These are phyloP conservation scores for Gastrodia elata DNA, from an alignment of 106 monocot species.

Conservation along the genomic window DNA sequence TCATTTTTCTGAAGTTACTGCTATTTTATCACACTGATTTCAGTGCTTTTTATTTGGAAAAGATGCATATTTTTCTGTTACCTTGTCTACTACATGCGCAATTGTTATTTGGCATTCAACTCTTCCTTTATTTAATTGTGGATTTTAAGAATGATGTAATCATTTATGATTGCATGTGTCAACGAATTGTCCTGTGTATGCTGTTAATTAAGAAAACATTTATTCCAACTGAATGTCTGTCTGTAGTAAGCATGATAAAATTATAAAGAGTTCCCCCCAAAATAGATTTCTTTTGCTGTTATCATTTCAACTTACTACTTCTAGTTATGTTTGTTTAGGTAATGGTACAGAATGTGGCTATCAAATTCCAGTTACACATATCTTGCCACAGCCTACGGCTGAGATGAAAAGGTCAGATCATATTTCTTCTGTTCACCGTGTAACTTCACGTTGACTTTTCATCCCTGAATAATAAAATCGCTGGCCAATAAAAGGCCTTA, in stretches of 20 bases:
- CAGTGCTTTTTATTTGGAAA: neutral
- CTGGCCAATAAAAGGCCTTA: no score
- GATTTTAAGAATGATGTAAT: neutral
- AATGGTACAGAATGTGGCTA: slow-evolving; percentile 7
- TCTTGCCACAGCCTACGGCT: slow-evolving; percentile 62
- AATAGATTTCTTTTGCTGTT: neutral
- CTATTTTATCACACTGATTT: neutral
- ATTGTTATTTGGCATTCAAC: neutral
- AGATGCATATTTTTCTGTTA: neutral
- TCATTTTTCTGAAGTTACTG: neutral
- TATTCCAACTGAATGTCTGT: neutral
- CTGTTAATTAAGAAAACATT: neutral
- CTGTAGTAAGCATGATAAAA: neutral
- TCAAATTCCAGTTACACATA: slow-evolving; percentile 31
- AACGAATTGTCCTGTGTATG: neutral
- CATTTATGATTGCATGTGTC: neutral
- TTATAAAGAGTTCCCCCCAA: neutral
- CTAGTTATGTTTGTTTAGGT: slow-evolving; percentile 4
- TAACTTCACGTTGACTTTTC: no score
- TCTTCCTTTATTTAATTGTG: neutral
- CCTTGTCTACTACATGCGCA: neutral
- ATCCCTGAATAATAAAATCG: no score
- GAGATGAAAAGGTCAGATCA: slow-evolving; percentile 52
- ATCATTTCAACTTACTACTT: neutral
- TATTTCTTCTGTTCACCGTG: neutral